phyloP scores from a whole-genome alignment of 805 yeast genomes.

The Candida cerambycidarum region DNA sequence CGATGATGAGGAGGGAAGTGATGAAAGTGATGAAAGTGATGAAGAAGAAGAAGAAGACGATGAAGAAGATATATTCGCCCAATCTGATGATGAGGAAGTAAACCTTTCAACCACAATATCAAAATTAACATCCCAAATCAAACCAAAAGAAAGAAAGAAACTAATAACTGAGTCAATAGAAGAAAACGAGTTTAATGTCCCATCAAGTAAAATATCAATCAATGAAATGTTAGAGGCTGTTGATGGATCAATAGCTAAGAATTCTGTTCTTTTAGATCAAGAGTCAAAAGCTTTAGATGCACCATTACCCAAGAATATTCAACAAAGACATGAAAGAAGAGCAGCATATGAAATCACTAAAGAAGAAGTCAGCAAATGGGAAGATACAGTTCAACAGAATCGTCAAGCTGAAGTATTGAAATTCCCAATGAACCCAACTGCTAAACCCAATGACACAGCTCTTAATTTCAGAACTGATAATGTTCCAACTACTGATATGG shows the following conservation, averaged over 20 bases:
- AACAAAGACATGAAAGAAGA: constrained; percentile 77
- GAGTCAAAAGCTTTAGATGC: constrained; percentile 57
- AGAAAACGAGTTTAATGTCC: constrained; percentile 71
- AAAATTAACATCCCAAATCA: constrained; percentile 32
- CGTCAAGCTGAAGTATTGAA: constrained; percentile 81
- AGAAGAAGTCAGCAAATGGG: constrained; percentile 86
- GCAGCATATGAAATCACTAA: constrained; percentile 91
- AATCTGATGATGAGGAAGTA: constrained; percentile 32
- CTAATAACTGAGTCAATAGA: constrained; percentile 54
- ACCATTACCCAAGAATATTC: constrained; percentile 84
- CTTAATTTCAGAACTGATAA: constrained; percentile 51
- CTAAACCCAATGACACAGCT: constrained; percentile 44
- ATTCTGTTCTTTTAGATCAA: constrained; percentile 50
- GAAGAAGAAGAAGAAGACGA: constrained; percentile 21
- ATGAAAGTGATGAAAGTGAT: too few species aligned
- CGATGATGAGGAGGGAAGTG: constrained; percentile 6
- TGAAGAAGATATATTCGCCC: constrained; percentile 6
- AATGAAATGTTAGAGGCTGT: constrained; percentile 75
- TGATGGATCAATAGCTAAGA: constrained; percentile 47
- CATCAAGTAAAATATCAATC: constrained; percentile 61
- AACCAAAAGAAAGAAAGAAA: constrained; percentile 40
- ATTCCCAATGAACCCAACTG: constrained; percentile 64
- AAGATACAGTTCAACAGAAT: constrained; percentile 73
- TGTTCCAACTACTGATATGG: constrained; percentile 59
- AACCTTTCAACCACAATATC: constrained; percentile 52